Percentiles rank a stretch among this genome's conserved stretches.
phyloP scores from a whole-genome alignment of 2,329 filamentous ascomycete genomes.

The Karstenula rhodostoma region DNA sequence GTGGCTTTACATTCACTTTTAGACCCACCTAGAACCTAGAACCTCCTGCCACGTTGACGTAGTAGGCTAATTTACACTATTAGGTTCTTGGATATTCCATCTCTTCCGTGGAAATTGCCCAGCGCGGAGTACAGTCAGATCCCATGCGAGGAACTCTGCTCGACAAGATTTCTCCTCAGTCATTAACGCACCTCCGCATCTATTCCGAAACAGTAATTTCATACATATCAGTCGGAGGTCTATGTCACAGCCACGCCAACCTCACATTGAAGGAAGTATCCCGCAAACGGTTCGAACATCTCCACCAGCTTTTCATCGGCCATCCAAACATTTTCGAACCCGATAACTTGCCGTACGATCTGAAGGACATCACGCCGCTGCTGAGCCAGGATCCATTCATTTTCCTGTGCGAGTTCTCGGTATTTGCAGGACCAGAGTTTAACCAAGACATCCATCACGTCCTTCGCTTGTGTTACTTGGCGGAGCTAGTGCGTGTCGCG shows the following conservation, averaged over 20 bases:
- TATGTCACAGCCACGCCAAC: constrained; percentile 68
- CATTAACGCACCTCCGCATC: constrained; percentile 85
- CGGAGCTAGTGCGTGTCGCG: constrained; percentile 86
- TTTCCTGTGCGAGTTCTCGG: constrained; percentile 81
- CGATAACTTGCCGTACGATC: constrained; percentile 50
- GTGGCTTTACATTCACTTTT: too few species aligned
- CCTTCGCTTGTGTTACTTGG: constrained; percentile 85
- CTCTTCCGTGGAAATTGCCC: constrained; percentile 87
- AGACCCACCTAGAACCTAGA: too few species aligned
- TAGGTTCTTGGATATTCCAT: constrained; percentile 82
- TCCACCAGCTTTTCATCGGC: constrained; percentile 76
- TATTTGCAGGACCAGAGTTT: constrained; percentile 73
- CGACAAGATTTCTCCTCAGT: constrained; percentile 83
- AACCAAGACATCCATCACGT: constrained; percentile 79
- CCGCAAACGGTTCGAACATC: constrained; percentile 73
- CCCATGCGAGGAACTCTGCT: constrained; percentile 75
- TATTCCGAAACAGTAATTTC: constrained; percentile 87
- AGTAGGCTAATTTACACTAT: too few species aligned
- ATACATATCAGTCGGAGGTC: constrained; percentile 79
- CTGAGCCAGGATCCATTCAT: constrained; percentile 76
- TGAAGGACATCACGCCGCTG: constrained; percentile 60
- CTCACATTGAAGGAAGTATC: constrained; percentile 72
- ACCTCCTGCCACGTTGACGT: too few species aligned
- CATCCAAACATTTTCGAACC: constrained; percentile 53
- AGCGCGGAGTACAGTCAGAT: constrained; percentile 81